Base-by-base conservation (phyloP, 768 basidiomycete genomes). In the Mycena pura region DNA sequence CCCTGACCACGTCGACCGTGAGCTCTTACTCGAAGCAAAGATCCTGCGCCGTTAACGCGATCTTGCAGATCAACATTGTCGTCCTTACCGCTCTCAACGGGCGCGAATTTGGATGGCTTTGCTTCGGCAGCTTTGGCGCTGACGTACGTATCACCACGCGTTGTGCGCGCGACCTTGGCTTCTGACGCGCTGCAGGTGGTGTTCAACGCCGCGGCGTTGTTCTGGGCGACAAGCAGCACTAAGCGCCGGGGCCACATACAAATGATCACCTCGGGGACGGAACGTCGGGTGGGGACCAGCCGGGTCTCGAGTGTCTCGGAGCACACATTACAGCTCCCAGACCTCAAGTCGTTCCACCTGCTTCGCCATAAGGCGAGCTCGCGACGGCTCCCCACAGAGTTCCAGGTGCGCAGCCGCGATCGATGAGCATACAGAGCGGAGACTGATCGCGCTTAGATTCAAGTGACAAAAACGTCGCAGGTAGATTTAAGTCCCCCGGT, bases 1-100 rank as follows among this genome's bases (percentile, higher is more conserved):
- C 83, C 0, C 76, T 86, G 15, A 75, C 76, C 9, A 85, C 84
- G 9, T 84, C 84, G 3, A 77, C 79, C n/a, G 75, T 81, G 60
- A 53, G 72, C 54, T 19, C 14, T 44, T 5, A 29, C 17, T 22
- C 31, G 11, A 19, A 6, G 6, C 45, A 11, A 10, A 19, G n/a
- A n/a, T 19, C 14, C 4, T 6, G 14, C 17, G 28, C 46, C 17
- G 14, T 21, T 44, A 14, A 46, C 24, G 14, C 3, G 6, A 1
- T 32, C 21, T 31, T n/a, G 24, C 45, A 74, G 74, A 64, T 72
- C 15, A 78, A 86, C 67, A 78, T 84, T 31, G 68, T 70, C 6
- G 66, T 84, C 17, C 72, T 86, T n/a, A 80, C 81, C 13, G 48
- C 73, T 15, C 52, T 81, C 63, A 71, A 84, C 40, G 84, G 84